Conservation (phyloP, 192 early-diverging fungal genomes). For the Coemansia sp. region DNA sequence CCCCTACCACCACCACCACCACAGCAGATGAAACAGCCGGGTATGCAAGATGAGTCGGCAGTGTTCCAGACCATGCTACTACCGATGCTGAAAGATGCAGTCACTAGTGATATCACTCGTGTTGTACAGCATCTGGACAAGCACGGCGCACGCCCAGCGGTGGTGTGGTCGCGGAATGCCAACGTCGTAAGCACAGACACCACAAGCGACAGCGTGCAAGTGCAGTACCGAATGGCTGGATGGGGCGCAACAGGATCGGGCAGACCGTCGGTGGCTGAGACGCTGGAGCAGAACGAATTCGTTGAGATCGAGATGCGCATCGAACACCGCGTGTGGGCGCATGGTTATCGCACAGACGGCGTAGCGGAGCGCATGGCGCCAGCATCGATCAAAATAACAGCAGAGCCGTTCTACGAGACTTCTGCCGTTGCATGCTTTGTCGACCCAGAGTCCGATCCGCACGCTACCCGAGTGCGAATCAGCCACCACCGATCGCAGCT, state of each 20-base stretch:
- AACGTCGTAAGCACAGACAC: slow-evolving; percentile 8
- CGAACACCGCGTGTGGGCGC: slow-evolving; percentile 48
- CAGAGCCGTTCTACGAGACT: slow-evolving; percentile 29
- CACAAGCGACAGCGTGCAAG: slow-evolving; percentile 4
- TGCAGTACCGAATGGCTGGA: slow-evolving; percentile 22
- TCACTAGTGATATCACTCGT: slow-evolving; percentile 11
- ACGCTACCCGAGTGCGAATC: slow-evolving; percentile 45
- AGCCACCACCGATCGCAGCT: slow-evolving; percentile 32
- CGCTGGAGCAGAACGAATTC: slow-evolving; percentile 8
- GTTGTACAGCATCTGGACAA: slow-evolving; percentile 16
- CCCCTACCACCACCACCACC: background rate
- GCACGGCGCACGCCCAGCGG: slow-evolving; percentile 29
- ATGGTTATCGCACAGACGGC: slow-evolving; percentile 4
- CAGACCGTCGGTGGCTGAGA: background rate
- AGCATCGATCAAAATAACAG: slow-evolving; percentile 13
- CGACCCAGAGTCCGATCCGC: slow-evolving; percentile 48
- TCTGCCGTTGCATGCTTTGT: slow-evolving; percentile 44
- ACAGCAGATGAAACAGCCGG: background rate
- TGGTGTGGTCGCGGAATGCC: slow-evolving; percentile 46
- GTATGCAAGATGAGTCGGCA: background rate
- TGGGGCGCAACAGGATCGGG: slow-evolving; percentile 17
- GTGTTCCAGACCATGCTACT: slow-evolving; percentile 23
- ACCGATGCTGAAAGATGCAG: slow-evolving; percentile 13
- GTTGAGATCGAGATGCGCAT: slow-evolving; percentile 43
- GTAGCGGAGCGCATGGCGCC: slow-evolving; percentile 5